phyloP scores from a whole-genome alignment of 495 filamentous ascomycete genomes.

The Chaetomium tenue region DNA sequence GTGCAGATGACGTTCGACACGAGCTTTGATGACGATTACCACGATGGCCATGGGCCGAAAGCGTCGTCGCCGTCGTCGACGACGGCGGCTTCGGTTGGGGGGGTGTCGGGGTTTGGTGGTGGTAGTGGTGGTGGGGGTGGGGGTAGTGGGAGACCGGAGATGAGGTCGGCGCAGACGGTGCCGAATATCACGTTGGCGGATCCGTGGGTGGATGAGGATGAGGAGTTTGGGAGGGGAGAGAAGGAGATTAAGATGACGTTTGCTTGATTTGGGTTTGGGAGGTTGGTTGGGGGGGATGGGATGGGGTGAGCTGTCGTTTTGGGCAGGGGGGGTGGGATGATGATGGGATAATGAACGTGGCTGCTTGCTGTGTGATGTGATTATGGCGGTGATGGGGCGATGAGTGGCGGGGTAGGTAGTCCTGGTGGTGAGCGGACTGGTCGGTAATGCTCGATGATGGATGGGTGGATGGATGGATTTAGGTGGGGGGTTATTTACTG shows the following conservation, averaged over 20 bases:
- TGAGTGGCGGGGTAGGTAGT: not conserved
- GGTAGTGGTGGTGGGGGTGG: too few relatives aligned
- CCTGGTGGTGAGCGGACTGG: too few relatives aligned
- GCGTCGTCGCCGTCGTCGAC: slow-evolving; percentile 43
- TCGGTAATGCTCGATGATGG: not conserved
- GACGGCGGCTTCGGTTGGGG: slow-evolving; percentile 13
- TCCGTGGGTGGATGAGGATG: slow-evolving; percentile 79
- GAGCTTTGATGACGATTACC: slow-evolving; percentile 44
- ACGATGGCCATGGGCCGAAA: slow-evolving; percentile 7
- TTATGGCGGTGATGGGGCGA: not conserved
- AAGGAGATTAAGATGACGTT: slow-evolving; percentile 77
- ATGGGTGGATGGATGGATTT: not conserved
- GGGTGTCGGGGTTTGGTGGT: slow-evolving; percentile 12
- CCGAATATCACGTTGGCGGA: slow-evolving; percentile 59
- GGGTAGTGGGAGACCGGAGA: slow-evolving; percentile 36
- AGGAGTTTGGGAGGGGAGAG: slow-evolving; percentile 66
- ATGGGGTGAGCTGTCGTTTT: not conserved
- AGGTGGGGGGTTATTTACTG: not conserved
- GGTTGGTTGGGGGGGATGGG: not conserved
- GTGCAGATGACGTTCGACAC: slow-evolving; percentile 71
- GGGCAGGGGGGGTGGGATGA: not conserved
- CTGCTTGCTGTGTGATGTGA: not conserved
- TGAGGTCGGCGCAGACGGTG: slow-evolving; percentile 42
- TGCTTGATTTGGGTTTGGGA: slow-evolving; percentile 44
- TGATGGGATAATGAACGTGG: not conserved